Conservation (phyloP, 352 stramenopile species). For the Phytopythium sindhum region DNA sequence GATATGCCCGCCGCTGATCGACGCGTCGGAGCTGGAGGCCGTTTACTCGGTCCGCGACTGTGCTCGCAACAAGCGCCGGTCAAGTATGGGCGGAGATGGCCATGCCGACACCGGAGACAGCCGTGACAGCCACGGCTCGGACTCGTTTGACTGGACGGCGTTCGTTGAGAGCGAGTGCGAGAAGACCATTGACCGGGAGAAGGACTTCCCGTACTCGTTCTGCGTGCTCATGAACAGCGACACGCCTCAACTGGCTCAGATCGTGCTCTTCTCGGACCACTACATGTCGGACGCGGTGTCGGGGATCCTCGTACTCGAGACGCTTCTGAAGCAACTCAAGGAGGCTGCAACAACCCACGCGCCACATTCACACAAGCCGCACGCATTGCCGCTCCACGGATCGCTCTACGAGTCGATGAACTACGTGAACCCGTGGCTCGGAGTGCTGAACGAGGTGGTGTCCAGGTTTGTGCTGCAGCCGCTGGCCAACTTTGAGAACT, state of each 20-base stretch:
- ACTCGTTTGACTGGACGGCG: conserved; percentile 32
- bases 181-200: conserved; percentile 36
- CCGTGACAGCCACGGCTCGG: neutral
- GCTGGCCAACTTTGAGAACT: conserved; percentile 56
- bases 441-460: conserved; percentile 47
- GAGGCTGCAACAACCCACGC: neutral
- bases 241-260: conserved; percentile 31
- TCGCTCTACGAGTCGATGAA: conserved; percentile 62
- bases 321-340: conserved; percentile 9
- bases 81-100: neutral
- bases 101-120: neutral
- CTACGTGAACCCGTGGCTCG: conserved; percentile 46
- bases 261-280: conserved; percentile 52
- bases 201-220: conserved; percentile 46
- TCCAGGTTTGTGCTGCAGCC: conserved; percentile 65
- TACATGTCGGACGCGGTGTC: conserved; percentile 61
- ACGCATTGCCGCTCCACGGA: conserved; percentile 25
- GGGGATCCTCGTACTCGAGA: conserved; percentile 39
- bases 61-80: conserved; percentile 12
- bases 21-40: conserved; percentile 36
- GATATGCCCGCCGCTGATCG: conserved; percentile 42
- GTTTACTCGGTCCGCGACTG: conserved; percentile 29
- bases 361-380: neutral
- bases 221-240: conserved; percentile 35
- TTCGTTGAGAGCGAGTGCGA: conserved; percentile 48